Evolutionary conservation across 495 filamentous ascomycete species (phyloP), one percentile per base, ranked within the genome.

Genomic region (Annulohypoxylon maeteangense): DNA sequence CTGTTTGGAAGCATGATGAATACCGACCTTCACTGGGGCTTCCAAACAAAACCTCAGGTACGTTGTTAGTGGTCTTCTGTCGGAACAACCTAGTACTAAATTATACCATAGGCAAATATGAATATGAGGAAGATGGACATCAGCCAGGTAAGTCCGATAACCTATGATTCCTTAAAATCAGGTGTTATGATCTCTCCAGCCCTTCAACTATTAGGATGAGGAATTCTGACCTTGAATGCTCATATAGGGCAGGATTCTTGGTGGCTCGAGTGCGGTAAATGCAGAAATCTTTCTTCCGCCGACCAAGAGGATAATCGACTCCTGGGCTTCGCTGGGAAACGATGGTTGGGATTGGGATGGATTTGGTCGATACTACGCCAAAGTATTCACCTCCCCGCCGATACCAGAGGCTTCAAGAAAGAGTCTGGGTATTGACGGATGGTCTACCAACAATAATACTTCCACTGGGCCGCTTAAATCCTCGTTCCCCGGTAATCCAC

Each of bases 291-390:
- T 81, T 67, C 79, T 84, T 2, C 79, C 84, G 31, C 76, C 79
- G 0, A 80, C 81, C 0, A 76, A 76, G 18, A 78, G 68, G 2
- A 75, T 75, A 14, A 79, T 89, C n/a, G 81, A 89, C 61, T 78
- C 83, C n/a, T 88, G 87, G 87, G 81, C 72, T 5, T 74, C 77
- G 4, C 74, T 89, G 6, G 87, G 87, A 20, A 89, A 87, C 67
- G 47, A 78, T 6, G 78, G 80, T 22, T 90, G 88, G 88, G 76
- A 78, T 25, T 89, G 79, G 75, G 80, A 84, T 40, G 71, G 72
- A 0, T 45, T 90, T 22, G 60, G 68, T 11, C 83, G 82, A 3
- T 88, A 87, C 71, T 77, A 79, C 58, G 74, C 60, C 76, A 85
- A 79, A 78, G 71, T 50, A 59, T 68, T 29, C 68, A 78, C 44